Base-by-base conservation (phyloP, 1,139 yeast species). In the Saccharomycopsis hybrid region DNA sequence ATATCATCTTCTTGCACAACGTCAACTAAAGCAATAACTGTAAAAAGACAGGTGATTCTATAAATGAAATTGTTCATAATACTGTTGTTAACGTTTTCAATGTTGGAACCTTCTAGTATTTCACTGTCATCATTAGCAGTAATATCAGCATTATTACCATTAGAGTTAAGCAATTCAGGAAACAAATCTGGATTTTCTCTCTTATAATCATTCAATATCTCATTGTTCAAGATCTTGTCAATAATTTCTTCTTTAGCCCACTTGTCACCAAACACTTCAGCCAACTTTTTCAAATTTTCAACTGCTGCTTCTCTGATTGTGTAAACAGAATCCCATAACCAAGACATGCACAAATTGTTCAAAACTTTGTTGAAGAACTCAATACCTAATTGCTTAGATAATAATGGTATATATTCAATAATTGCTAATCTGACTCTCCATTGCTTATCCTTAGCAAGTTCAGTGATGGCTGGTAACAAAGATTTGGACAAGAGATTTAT, bases 381-480 rank as follows among this genome's bases (percentile, higher is more conserved):
- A 52, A 85, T 92, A 36, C 98, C 98, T 56, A 94, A 73, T 67
- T 94, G 98, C 60, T 86, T 85, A n/a, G 98, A 97, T 57, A 94
- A 74, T 59, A 92, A 75, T 28, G 99, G 99, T 59, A 90, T 88
- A 67, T 94, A 94, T 65, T 94, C 96, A 62, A 94, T 94, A 56
- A 94, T 92, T 13, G 98, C 98, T 64, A 94, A 76, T 63, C 98
- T 82, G 31, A 94, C 97, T 62, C 98, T 80, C 99, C 99, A 94
- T 64, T 90, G 94, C 60, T 84, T 84, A 69, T 94, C 98, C 64
- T 89, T 94, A 5, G 98, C 97, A 58, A 94, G 76, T 60, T 92
- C 97, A 28, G 96, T 84, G 56, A 94, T 90, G 2, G 98, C 98
- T 4, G 99, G 99, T 57, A 94, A 74, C 56, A 94, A 74, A 47